phyloP scores from a whole-genome alignment of 2,329 filamentous ascomycete genomes.

The Penicillium sp. region DNA sequence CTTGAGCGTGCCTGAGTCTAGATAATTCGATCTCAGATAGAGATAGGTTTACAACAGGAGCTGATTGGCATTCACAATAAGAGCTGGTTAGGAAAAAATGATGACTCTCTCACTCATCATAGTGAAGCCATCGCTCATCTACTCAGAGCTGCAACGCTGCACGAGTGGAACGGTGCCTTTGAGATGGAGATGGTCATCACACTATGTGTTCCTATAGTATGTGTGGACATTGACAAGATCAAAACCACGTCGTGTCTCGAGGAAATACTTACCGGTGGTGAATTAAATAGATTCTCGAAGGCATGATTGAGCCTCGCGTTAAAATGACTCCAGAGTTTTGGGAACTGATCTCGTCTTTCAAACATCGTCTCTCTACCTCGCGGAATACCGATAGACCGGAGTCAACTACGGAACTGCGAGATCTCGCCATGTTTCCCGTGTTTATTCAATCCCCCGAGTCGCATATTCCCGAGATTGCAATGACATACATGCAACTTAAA shows the following conservation, averaged over 20 bases:
- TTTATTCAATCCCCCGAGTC: slow-evolving; percentile 15
- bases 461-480: slow-evolving; percentile 16
- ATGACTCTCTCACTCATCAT: slow-evolving; percentile 19
- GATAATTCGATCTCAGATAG: neutral
- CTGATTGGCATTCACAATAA: slow-evolving; percentile 1
- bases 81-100: slow-evolving; percentile 25
- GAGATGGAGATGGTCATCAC: slow-evolving; percentile 23
- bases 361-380: neutral
- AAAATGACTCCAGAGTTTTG: slow-evolving; percentile 20
- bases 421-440: slow-evolving; percentile 16
- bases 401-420: slow-evolving; percentile 2
- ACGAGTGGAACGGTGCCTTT: slow-evolving; percentile 17
- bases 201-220: slow-evolving; percentile 25
- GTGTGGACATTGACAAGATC: neutral
- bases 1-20: neutral
- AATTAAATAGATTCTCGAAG: slow-evolving; percentile 21
- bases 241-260: neutral
- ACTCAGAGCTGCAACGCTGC: slow-evolving; percentile 15
- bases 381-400: neutral
- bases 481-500: slow-evolving; percentile 17
- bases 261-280: neutral
- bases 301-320: slow-evolving; percentile 22
- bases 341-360: slow-evolving; percentile 7
- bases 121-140: slow-evolving; percentile 23
- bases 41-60: neutral